Evolutionary conservation across 2,329 filamentous ascomycete species (phyloP), one percentile per base, ranked within the genome.

Genomic region (Elsinoe australis): DNA sequence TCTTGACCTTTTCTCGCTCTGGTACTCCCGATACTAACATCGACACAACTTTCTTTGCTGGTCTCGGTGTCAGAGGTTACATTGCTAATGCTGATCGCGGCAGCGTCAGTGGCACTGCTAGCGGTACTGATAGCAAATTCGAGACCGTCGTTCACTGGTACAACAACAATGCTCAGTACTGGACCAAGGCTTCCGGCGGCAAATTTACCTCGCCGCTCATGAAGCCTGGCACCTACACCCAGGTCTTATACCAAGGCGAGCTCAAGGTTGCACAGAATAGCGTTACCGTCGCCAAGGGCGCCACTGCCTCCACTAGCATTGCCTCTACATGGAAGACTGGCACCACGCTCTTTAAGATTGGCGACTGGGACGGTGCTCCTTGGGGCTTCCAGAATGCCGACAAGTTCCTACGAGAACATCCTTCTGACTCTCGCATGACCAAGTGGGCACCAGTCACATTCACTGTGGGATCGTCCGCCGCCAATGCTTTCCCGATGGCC

Each of bases 181-280:
- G 80, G 80, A 65, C 71, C 4, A 76, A 76, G 51, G 73, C 77
- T 15, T 68, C 68, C 6, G 71, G 71, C 35, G 79, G 79, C 7
- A 67, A 67, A 9, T 85, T 80, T 63, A 80, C 72, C 2, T 82
- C 79, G 0, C 80, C 80, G 0, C 66, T 72, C 49, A 83, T 84
- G 80, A 80, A 79, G 56, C 76, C 79, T 0, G 80, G 80, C 22
- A 80, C 75, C 0, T 83, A 83, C 64, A 82, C 76, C n/a, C 80
- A 82, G 71, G 73, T 80, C 3, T 71, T 83, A 29, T 81, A 80
- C 62, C 76, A 78, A 54, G 72, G 68, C 14, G 78, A 81, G 59
- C 73, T 73, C 58, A 68, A 71, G 52, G 74, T 80, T 6, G 75
- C 73, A 3, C 68, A 69, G 2, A 63, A 67, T 18, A 67, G 64